phyloP scores from a whole-genome alignment of 257 asterid species.

The Asclepias syriaca region DNA sequence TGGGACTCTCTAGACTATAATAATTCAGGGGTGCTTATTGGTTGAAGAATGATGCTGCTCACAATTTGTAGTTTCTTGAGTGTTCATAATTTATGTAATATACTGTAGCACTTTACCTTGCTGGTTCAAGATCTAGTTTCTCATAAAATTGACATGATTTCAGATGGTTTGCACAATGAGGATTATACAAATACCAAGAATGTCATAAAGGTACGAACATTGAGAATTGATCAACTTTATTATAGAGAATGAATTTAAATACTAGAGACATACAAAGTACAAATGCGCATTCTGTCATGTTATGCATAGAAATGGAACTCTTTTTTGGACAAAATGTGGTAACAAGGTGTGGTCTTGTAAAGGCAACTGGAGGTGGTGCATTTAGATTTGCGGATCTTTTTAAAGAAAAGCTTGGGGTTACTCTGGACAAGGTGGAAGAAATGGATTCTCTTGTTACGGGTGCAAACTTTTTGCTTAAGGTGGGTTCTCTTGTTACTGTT shows the following conservation, averaged over 20 bases:
- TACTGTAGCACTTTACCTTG: neutral
- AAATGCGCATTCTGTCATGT: neutral
- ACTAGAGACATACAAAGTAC: neutral
- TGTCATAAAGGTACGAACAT: constrained; percentile 59
- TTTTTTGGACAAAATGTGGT: constrained; percentile 10
- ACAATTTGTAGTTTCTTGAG: neutral
- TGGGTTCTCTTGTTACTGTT: constrained; percentile 17
- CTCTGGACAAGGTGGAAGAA: constrained; percentile 90
- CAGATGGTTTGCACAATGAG: constrained; percentile 52
- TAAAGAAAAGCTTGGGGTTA: constrained; percentile 78
- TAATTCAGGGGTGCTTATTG: neutral
- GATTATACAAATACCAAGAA: constrained; percentile 34
- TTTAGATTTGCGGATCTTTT: constrained; percentile 83
- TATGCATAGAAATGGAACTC: neutral
- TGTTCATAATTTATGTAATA: neutral
- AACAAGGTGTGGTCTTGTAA: constrained; percentile 30
- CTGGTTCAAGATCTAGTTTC: constrained; percentile 1
- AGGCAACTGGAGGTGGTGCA: constrained; percentile 99
- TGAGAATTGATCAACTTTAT: constrained; percentile 11
- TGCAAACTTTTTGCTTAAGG: constrained; percentile 91
- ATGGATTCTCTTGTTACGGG: constrained; percentile 94
- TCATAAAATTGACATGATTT: constrained; percentile 32
- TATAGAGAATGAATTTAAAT: neutral
- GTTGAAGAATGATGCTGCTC: neutral
- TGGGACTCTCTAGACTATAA: neutral